Evolutionary conservation across 2,329 filamentous ascomycete genomes (phyloP).

Genomic region (Neonectria faginata): DNA sequence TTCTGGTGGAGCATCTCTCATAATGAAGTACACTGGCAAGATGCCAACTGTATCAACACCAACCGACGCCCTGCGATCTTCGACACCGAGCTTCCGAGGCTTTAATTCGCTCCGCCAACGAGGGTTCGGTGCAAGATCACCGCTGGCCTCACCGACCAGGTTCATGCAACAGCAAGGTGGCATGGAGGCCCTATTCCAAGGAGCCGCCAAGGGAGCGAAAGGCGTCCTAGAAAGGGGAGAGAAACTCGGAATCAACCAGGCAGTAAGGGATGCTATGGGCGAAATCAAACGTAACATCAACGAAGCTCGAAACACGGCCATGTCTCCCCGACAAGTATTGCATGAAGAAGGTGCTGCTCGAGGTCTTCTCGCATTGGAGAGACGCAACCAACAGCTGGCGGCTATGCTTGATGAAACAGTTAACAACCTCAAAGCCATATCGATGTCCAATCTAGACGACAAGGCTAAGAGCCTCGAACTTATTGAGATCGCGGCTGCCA

Average conservation of each 20-base stretch:
- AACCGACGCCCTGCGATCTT: conserved; percentile 42
- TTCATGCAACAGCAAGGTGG: conserved; percentile 69
- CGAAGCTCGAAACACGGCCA: conserved; percentile 61
- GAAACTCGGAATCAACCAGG: conserved; percentile 82
- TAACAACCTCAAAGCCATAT: conserved; percentile 70
- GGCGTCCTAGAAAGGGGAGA: conserved; percentile 79
- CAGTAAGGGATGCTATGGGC: conserved; percentile 82
- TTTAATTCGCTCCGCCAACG: conserved; percentile 55
- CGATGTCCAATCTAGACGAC: conserved; percentile 62
- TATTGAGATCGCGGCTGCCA: conserved; percentile 71
- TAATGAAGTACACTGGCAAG: conserved; percentile 77
- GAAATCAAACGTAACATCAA: conserved; percentile 84
- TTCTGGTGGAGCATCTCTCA: conserved; percentile 72
- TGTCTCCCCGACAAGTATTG: conserved; percentile 52
- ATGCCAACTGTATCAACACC: conserved; percentile 54
- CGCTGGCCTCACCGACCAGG: conserved; percentile 60
- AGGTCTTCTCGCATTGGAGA: conserved; percentile 66
- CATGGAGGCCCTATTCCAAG: conserved; percentile 79
- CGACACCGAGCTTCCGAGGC: conserved; percentile 52
- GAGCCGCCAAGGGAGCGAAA: conserved; percentile 80
- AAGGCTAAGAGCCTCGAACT: conserved; percentile 63
- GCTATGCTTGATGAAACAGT: conserved; percentile 76
- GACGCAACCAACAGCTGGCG: conserved; percentile 74
- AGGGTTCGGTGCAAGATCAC: conserved; percentile 57
- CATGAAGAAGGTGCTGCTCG: conserved; percentile 49